Evolutionary conservation across 768 basidiomycete species (phyloP), one percentile per base, ranked within the genome.

Genomic region (Calocybe cyanea): DNA sequence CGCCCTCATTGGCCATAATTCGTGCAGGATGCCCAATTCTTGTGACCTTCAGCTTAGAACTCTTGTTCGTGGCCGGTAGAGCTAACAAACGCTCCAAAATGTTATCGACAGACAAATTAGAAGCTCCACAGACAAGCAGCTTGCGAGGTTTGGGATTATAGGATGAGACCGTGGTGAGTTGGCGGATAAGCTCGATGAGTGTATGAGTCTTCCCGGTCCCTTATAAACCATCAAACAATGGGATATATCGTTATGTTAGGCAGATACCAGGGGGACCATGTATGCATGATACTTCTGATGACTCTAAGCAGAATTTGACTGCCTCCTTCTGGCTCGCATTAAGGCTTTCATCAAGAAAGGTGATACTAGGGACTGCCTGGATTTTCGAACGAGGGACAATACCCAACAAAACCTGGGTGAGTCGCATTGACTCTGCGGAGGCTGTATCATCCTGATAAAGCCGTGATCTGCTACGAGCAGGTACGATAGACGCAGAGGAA

Each of bases 191-290:
- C 63, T 99, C 95, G 25, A 97, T 86, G 14, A 99, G 73, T 0
- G 95, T 96, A 54, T 92, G 89, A 0, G 95, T 99, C 71, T 98
- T 98, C 6, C 95, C 95, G 2, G 93, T 95, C 48, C 89, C 84
- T 35, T 83, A 40, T 20, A 11, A 8, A 7, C 49, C 17, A 39
- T 37, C 43, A 34, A 25, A 7, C 38, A 5, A 43, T 36, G 20
- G 23, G 38, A 17, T 17, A 34, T 6, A 28, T 28, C 5, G 11
- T 28, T 5, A 11, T 11, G 11, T 11, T 5, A 28, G 6, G 11
- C 15, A 49, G 20, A 30, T 58, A 79, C 95, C 95, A 49, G 96
- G 96, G n/a, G 96, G 96, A 0, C 96, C 96, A 58, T 98, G 94
- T 19, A 99, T 92, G 55, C 92, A 91, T 1, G 90, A 91, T 0